Evolutionary conservation across 306 rosid genomes (phyloP).

Genomic region (Vicia villosa): DNA sequence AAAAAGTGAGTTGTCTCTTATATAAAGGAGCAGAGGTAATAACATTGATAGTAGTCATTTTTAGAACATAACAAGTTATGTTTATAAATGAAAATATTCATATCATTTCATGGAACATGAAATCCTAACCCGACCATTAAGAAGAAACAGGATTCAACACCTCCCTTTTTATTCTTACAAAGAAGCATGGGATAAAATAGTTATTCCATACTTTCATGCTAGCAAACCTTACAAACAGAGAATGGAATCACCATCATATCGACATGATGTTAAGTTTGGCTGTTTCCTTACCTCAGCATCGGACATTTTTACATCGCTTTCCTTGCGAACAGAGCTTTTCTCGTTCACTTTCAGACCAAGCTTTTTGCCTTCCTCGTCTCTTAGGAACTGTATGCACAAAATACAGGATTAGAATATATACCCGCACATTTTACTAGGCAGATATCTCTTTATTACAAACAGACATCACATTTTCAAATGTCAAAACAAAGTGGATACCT

Average conservation of each 20-base stretch:
- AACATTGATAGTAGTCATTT: not conserved
- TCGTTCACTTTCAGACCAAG: slow-evolving; percentile 77
- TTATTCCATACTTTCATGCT: slow-evolving; percentile 2
- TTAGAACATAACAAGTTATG: not conserved
- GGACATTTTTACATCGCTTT: slow-evolving; percentile 70
- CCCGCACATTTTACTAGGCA: slow-evolving; percentile 7
- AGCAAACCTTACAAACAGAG: slow-evolving; percentile 1
- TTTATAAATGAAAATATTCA: slow-evolving; percentile 7
- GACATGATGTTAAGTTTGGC: slow-evolving; percentile 19
- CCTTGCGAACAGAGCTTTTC: slow-evolving; percentile 61
- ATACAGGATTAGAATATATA: slow-evolving; percentile 31
- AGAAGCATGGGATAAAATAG: not conserved
- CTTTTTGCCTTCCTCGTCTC: slow-evolving; percentile 90
- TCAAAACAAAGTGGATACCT: slow-evolving; percentile 51
- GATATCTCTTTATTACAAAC: not conserved
- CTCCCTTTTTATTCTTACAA: not conserved
- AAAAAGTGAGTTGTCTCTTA: no score
- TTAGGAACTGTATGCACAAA: slow-evolving; percentile 52
- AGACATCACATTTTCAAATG: slow-evolving; percentile 30
- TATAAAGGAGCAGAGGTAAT: no score
- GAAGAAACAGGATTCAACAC: slow-evolving; percentile 4
- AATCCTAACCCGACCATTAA: slow-evolving; percentile 15
- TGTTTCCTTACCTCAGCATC: slow-evolving; percentile 71
- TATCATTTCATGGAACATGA: slow-evolving; percentile 2
- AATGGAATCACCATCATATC: slow-evolving; percentile 16